Evolutionary conservation across 2,329 filamentous ascomycete genomes (phyloP), one percentile per base, ranked within the genome.

Genomic region (Penicillium sp.): DNA sequence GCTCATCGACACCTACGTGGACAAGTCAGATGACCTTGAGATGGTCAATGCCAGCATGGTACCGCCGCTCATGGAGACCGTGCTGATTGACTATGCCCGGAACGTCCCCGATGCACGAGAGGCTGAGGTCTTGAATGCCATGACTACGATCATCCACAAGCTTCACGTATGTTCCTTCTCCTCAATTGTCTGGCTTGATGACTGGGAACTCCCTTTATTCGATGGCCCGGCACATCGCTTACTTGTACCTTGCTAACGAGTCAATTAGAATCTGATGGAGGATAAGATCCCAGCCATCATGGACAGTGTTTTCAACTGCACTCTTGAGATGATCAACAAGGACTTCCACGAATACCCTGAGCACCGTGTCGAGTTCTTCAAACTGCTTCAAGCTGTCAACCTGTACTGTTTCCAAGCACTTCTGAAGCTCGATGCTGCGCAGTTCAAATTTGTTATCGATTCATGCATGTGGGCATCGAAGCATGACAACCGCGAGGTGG

Each of bases 401-500:
- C 80, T 97, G 47, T 91, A 96, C 75, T 99, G 94, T 77, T 99
- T 99, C 87, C 91, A 91, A 47, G 89, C 94, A 1, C 84, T 99
- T 23, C 83, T 99, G 64, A 95, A 96, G 76, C 86, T 99, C 34
- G 93, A 99, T 72, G 93, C 91, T 70, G 87, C 91, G 58, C 94
- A 97, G 72, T 99, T 99, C 86, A 99, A 99, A 79, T 96, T 97
- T 71, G 92, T 99, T 68, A 97, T 99, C 65, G 94, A 99, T 75
- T 96, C 93, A 36, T 99, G 95, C 82, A 92, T 97, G 83, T 99
- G 94, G 95, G 94, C 95, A n/a, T 97, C 93, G 81, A 99, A 99
- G 81, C 94, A 99, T 76, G 94, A 99, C 79, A 99, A 99, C 78
- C 90, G 94, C 59, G 92, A 97, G 72, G 94, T 99, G 31, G 94